These are phyloP conservation scores for Cubamyces sp. DNA, from an alignment of 768 basidiomycete genomes.

Conservation along the genomic window DNA sequence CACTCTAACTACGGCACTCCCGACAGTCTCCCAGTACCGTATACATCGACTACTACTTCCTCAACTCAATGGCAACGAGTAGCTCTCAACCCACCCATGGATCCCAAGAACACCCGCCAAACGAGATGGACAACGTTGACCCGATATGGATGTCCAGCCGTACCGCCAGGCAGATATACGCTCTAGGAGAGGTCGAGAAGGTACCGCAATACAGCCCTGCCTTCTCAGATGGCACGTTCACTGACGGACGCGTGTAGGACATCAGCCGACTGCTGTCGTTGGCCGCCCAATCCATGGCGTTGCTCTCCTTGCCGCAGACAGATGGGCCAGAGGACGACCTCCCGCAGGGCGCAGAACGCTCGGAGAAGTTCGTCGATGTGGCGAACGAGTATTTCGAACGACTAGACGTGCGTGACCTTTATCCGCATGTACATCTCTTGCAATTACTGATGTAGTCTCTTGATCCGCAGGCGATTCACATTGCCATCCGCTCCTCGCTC, in stretches of 20 bases:
- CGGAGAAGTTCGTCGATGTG: conserved; percentile 83
- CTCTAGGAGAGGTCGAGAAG: conserved; percentile 81
- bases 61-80: conserved; percentile 9
- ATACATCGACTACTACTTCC: too few relatives aligned
- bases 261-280: conserved; percentile 75
- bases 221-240: not conserved
- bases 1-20: too few relatives aligned
- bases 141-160: conserved; percentile 82
- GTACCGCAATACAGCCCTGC: conserved; percentile 38
- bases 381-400: conserved; percentile 86
- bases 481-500: conserved; percentile 73
- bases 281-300: conserved; percentile 77
- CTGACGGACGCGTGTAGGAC: conserved; percentile 49
- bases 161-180: conserved; percentile 81
- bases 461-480: conserved; percentile 65
- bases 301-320: conserved; percentile 83
- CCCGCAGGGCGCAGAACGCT: conserved; percentile 81
- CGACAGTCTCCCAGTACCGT: not conserved
- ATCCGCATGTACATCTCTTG: not conserved
- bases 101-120: not conserved
- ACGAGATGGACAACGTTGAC: conserved; percentile 53
- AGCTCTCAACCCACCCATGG: not conserved
- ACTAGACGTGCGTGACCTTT: conserved; percentile 57
- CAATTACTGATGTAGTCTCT: too few relatives aligned
- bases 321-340: conserved; percentile 68